phyloP scores from a whole-genome alignment of 2,329 filamentous ascomycete genomes.

The Metarhizium anisopliae region DNA sequence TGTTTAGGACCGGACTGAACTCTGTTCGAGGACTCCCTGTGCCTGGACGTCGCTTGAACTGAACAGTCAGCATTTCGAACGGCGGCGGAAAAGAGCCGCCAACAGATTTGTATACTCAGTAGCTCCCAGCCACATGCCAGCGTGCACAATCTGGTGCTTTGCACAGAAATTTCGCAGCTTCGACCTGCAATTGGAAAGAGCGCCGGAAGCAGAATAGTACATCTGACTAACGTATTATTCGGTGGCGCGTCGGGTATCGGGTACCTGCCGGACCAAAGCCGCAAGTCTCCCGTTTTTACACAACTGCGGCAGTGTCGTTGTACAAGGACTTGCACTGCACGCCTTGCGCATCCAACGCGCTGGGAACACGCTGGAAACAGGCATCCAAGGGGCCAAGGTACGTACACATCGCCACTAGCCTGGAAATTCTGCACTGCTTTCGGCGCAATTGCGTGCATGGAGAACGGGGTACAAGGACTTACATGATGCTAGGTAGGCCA shows the following conservation, averaged over 20 bases:
- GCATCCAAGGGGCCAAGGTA: background rate
- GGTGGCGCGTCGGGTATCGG: background rate
- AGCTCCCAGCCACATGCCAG: background rate
- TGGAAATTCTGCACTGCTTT: background rate
- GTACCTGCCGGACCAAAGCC: background rate
- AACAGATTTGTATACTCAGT: too few species aligned
- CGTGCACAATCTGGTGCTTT: background rate
- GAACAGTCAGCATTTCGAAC: background rate
- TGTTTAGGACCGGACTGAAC: constrained; percentile 1
- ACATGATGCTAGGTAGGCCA: background rate
- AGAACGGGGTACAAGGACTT: background rate
- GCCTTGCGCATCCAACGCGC: background rate
- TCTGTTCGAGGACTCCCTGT: constrained; percentile 1
- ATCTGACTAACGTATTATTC: background rate
- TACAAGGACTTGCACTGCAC: background rate
- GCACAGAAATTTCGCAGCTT: background rate
- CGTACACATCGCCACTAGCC: background rate
- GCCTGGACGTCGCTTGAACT: background rate
- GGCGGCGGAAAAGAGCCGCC: too few species aligned
- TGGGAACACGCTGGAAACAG: background rate
- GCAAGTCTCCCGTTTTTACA: background rate
- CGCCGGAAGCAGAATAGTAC: background rate
- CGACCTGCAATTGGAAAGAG: background rate
- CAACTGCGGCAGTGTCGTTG: background rate
- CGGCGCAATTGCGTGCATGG: background rate